A percentile compares a stretch with the other conserved stretches of the same genome.
These are phyloP conservation scores for Trichocomaceae sp. DNA, from an alignment of 2,329 filamentous ascomycete species.

Conservation along the genomic window DNA sequence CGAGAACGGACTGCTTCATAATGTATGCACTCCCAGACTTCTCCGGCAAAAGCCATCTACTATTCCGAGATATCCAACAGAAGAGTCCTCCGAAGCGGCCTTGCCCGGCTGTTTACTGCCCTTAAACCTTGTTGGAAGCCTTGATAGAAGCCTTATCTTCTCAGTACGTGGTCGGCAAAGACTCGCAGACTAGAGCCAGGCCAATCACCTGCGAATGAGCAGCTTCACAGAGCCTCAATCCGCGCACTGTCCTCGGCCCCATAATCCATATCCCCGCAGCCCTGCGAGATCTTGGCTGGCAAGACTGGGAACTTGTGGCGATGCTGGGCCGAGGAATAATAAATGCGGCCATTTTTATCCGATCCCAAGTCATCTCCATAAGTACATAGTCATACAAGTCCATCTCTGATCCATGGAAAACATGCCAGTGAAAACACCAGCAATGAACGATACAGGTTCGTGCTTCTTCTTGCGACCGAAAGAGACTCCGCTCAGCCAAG, in stretches of 20 bases:
- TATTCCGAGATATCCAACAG: no score
- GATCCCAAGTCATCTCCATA: neutral
- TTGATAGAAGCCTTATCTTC: no score
- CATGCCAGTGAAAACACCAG: conserved; percentile 2
- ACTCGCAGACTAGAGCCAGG: neutral
- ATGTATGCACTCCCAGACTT: no score
- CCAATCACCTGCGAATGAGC: neutral
- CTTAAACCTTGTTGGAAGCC: no score
- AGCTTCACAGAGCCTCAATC: neutral
- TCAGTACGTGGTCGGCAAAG: no score
- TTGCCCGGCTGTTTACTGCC: no score
- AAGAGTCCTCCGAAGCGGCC: no score
- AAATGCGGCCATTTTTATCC: neutral
- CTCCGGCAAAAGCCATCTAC: no score
- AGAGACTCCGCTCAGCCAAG: neutral
- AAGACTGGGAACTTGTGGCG: neutral
- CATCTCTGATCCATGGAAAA: neutral
- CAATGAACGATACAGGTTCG: conserved; percentile 1
- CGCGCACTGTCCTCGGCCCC: neutral
- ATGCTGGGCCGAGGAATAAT: conserved; percentile 1
- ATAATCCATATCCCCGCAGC: neutral
- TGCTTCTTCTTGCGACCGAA: neutral
- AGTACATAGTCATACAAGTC: no score
- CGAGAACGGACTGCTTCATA: no score
- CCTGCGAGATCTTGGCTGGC: neutral